These are phyloP conservation scores for Fonsecaea pugnacius DNA, from an alignment of 2,329 filamentous ascomycete genomes.

Conservation along the genomic window DNA sequence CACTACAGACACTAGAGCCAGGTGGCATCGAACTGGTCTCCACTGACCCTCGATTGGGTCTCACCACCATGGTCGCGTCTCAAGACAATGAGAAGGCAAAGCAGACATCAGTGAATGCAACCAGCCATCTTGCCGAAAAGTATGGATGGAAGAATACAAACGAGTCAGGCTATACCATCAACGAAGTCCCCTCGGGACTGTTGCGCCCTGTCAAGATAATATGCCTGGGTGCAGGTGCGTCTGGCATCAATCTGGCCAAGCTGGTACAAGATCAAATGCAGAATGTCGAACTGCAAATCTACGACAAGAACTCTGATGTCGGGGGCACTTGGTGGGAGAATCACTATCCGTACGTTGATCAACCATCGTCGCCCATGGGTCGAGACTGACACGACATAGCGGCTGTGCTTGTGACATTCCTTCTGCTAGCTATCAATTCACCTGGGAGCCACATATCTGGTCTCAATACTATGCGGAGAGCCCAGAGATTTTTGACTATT, in stretches of 20 bases:
- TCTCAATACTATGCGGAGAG: slow-evolving; percentile 34
- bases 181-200: not conserved
- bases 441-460: slow-evolving; percentile 33
- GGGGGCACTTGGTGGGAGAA: slow-evolving; percentile 10
- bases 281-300: slow-evolving; percentile 9
- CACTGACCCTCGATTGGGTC: not conserved
- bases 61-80: not conserved
- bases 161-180: slow-evolving; percentile 6
- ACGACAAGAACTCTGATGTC: slow-evolving; percentile 15
- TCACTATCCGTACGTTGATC: slow-evolving; percentile 1
- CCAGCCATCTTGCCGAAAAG: not conserved
- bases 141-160: slow-evolving; percentile 4
- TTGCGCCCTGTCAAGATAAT: slow-evolving; percentile 3
- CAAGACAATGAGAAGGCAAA: not conserved
- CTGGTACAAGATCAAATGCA: slow-evolving; percentile 10
- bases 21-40: not conserved
- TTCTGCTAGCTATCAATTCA: slow-evolving; percentile 39
- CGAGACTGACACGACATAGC: not conserved
- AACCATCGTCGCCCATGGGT: not conserved
- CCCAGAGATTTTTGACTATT: slow-evolving; percentile 40
- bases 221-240: slow-evolving; percentile 5
- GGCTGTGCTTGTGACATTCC: slow-evolving; percentile 55
- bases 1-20: too few relatives aligned
- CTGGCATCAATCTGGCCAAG: slow-evolving; percentile 13
- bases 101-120: not conserved